Evolutionary conservation across 768 basidiomycete species (phyloP), one percentile per base, ranked within the genome.

Genomic region (Auriscalpium orientale): DNA sequence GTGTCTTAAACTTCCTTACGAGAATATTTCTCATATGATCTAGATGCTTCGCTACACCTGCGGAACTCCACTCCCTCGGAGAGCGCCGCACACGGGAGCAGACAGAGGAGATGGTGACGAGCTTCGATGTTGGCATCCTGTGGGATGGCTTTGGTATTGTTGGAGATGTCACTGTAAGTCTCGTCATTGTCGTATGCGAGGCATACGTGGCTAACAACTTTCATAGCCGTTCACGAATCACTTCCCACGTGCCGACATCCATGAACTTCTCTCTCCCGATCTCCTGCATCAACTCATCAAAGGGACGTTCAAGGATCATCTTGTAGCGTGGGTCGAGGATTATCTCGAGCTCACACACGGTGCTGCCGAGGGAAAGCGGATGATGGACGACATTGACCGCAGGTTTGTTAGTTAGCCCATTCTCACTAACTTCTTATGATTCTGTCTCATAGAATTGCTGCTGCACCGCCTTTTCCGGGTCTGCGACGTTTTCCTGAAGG

Each of bases 141-240:
- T 71, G 68, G 69, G 60, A 64, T 34, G 56, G 62, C 7, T 70
- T 63, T 57, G 70, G 69, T 3, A 49, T 69, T 8, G 61, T 66
- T 18, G 49, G 47, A 1, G 65, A 67, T 13, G 46, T 70, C 49
- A 28, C 59, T 7, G 65, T 72, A 51, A 21, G 62, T 64, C 2
- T 21, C 22, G 12, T 50, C 1, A 18, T 55, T 49, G 15, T 45
- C 3, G 44, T 3, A 12, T 38, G 8, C n/a, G n/a, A 48, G 38
- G 4, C 20, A 50, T 40, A 7, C 16, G 28, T 28, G 2, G 12
- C 12, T 6, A 22, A 8, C 6, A 48, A 58, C 22, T 45, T 35
- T n/a, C n/a, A 72, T n/a, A n/a, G 70, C 69, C 70, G 6, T 74
- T 73, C 40, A 74, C 67, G 0, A 56, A 55, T 18, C 49, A 64